phyloP scores from a whole-genome alignment of 257 asterid genomes.

The Jaltomata sinuosa region DNA sequence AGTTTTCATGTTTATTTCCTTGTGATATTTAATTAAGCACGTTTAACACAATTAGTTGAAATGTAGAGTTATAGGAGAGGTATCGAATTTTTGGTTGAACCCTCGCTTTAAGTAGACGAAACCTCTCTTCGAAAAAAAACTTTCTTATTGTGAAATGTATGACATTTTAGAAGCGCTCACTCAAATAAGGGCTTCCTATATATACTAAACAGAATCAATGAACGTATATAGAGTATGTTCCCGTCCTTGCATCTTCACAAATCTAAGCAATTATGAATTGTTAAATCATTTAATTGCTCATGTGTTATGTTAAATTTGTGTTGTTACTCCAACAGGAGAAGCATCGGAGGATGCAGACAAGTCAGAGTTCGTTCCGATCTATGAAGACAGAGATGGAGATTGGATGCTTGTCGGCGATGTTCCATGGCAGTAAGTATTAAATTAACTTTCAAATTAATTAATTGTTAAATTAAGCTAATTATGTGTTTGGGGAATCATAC shows the following conservation, averaged over 20 bases:
- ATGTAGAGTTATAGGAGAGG: background rate
- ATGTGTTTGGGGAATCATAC: too few species aligned
- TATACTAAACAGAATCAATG: background rate
- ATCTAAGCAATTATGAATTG: background rate
- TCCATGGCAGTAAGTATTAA: slow-evolving; percentile 66
- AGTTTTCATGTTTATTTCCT: background rate
- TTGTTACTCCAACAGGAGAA: slow-evolving; percentile 50
- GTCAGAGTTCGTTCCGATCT: slow-evolving; percentile 59
- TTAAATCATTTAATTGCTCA: background rate
- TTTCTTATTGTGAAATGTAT: background rate
- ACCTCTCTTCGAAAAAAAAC: background rate
- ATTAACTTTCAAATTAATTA: background rate
- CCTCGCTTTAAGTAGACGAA: too few species aligned
- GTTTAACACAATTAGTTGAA: background rate
- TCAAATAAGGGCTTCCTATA: background rate
- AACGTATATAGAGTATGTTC: too few species aligned
- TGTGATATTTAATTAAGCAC: background rate
- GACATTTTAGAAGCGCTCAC: too few species aligned
- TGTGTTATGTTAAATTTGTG: background rate
- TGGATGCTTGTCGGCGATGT: slow-evolving; percentile 95
- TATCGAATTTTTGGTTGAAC: background rate
- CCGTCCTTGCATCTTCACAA: background rate
- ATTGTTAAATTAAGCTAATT: too few species aligned
- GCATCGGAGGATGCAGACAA: slow-evolving; percentile 42
- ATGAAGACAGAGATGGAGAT: slow-evolving; percentile 88